Conservation (phyloP, 768 basidiomycete genomes). For the Tylopilus subfusipes region DNA sequence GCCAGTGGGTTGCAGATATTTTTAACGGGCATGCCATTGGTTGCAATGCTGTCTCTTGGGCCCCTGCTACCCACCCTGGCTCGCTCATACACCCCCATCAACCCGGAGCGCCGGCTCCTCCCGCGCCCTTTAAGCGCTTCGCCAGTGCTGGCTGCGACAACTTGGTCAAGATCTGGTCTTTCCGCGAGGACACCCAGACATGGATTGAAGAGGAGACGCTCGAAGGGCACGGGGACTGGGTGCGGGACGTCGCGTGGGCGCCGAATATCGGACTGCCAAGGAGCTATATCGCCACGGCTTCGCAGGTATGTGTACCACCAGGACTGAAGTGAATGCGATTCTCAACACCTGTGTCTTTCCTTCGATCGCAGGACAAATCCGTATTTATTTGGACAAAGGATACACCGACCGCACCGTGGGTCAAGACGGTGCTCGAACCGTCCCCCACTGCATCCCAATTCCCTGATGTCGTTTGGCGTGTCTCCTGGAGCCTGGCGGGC, state of each 20-base stretch:
- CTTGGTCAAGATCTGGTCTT: constrained; percentile 91
- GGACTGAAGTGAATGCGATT: background rate
- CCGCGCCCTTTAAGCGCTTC: constrained; percentile 81
- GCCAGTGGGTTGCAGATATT: constrained; percentile 92
- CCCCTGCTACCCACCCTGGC: constrained; percentile 84
- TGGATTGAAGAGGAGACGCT: constrained; percentile 91
- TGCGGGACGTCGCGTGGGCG: constrained; percentile 98
- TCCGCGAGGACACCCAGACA: constrained; percentile 78
- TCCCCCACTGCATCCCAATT: constrained; percentile 58
- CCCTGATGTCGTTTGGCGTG: constrained; percentile 98
- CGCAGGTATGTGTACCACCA: constrained; percentile 52
- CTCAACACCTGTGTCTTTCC: background rate
- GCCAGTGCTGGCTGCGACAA: constrained; percentile 97
- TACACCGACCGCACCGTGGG: constrained; percentile 68
- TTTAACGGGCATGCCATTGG: constrained; percentile 96
- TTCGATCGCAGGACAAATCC: constrained; percentile 59
- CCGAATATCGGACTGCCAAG: constrained; percentile 94
- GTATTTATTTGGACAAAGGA: constrained; percentile 93
- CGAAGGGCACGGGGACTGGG: constrained; percentile 96
- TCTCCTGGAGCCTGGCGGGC: constrained; percentile 95
- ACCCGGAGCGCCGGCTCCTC: constrained; percentile 32
- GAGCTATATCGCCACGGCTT: constrained; percentile 93
- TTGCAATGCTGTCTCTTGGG: constrained; percentile 97
- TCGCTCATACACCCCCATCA: constrained; percentile 74
- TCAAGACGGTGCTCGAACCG: constrained; percentile 76